phyloP scores from a whole-genome alignment of 202 grass and related monocot species.

The Digitaria exilis region DNA sequence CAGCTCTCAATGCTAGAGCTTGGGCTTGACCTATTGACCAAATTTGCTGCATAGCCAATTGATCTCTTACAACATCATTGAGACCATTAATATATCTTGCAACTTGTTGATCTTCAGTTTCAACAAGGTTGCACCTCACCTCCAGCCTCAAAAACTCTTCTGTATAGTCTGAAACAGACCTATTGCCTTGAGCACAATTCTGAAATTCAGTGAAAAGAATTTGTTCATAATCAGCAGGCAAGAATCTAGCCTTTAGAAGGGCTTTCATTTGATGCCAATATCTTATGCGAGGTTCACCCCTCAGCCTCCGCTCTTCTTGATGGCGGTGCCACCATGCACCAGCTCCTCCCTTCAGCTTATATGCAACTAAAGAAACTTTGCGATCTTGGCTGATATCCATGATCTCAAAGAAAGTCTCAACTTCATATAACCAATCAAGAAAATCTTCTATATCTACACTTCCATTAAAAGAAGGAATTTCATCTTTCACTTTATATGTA shows the following conservation, averaged over 20 bases:
- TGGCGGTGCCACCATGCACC: not conserved
- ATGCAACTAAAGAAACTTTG: too few relatives aligned
- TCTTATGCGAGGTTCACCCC: too few relatives aligned
- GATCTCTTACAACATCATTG: not conserved
- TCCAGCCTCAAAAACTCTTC: not conserved
- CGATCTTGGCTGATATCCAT: too few relatives aligned
- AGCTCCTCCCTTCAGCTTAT: too few relatives aligned
- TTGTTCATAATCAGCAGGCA: not conserved
- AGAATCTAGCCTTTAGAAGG: not conserved
- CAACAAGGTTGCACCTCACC: conserved; percentile 1
- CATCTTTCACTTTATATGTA: too few relatives aligned
- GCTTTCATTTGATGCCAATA: not conserved
- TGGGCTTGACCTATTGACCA: conserved; percentile 7
- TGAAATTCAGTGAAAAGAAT: not conserved
- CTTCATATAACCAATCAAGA: too few relatives aligned
- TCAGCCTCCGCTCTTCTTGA: not conserved
- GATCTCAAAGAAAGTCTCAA: too few relatives aligned
- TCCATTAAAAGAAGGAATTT: too few relatives aligned
- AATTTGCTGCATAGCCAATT: not conserved
- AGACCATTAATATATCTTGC: not conserved
- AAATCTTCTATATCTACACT: too few relatives aligned
- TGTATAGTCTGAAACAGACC: not conserved
- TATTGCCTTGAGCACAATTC: not conserved
- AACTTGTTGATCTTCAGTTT: conserved; percentile 23
- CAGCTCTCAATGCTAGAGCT: not conserved